Evolutionary conservation across 306 rosid genomes (phyloP), one percentile per base, ranked within the genome.

Genomic region (Prunus davidiana): DNA sequence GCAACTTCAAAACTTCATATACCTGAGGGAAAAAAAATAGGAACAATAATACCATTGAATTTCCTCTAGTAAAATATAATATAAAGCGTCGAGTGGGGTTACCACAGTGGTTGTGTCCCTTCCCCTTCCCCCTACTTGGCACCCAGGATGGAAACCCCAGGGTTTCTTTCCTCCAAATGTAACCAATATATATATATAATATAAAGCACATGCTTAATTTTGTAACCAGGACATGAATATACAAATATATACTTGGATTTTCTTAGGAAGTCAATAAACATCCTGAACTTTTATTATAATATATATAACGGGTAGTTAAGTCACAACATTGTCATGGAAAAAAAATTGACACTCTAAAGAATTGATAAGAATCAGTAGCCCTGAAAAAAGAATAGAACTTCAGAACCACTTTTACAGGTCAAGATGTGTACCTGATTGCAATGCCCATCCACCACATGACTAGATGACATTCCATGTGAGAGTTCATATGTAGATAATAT

Each of bases 1-100:
- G 87, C 82, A 96, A 79, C 81, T 88, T 93, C 58, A 96, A 93
- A 79, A 84, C 97, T 88, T 93, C 98, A 75, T 86, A 84, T 49
- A 89, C 90, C 99, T 94, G 87, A 54, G 34, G 74, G 15, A 24
- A 65, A 70, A 80, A 73, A 58, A 72, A 65, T 43, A 56, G 20
- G 64, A 72, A 67, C 73, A 49, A 60, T 8, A 41, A 70, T 56
- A 13, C 58, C 34, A 24, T 60, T 62, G 47, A 18, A 1, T 64
- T 65, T 24, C 28, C 19, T 34, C 22, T 24, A 45, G 68, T 30
- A 46, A 8, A 46, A 46, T 12, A 46, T 46, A 46, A 46, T 9
- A 58, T 22, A 22, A 72, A 62, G 16, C 20, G 5, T 4, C 34
- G 34, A 30, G 34, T 30, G 34, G 34, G 34, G 34, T 30, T 30